A percentile compares a stretch with the other conserved stretches of the same genome.
phyloP scores from a whole-genome alignment of 2,329 filamentous ascomycete genomes.

The Tolypocladium tropicale region DNA sequence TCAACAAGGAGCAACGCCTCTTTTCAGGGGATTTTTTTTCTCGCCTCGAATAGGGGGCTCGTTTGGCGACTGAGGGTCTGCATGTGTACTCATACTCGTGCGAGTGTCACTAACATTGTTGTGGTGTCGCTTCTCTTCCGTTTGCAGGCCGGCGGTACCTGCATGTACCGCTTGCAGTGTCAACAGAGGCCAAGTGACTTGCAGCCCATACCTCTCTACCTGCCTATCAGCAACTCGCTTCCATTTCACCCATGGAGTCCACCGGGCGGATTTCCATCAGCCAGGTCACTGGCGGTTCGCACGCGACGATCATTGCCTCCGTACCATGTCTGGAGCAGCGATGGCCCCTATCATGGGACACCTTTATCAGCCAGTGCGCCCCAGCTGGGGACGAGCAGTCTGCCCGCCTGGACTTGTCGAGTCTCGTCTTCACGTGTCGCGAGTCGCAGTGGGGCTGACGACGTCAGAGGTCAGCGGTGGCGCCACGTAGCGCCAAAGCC shows the following conservation, averaged over 20 bases:
- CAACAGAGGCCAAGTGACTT: not conserved
- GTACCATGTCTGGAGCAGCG: not conserved
- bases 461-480: not conserved
- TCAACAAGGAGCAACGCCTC: not conserved
- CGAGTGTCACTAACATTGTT: not conserved
- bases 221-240: not conserved
- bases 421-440: not conserved
- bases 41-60: not conserved
- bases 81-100: not conserved
- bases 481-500: not conserved
- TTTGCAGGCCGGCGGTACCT: not conserved
- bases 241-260: no score
- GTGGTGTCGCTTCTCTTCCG: not conserved
- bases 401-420: not conserved
- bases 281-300: no score
- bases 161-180: not conserved
- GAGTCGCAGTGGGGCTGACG: not conserved
- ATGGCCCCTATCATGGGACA: not conserved
- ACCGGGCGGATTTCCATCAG: no score
- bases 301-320: not conserved
- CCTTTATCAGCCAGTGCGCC: not conserved
- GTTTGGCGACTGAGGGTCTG: not conserved
- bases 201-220: no score
- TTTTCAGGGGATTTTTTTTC: not conserved
- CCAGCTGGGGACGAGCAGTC: not conserved